These are phyloP conservation scores for Tolypocladium amazonense DNA, from an alignment of 2,329 filamentous ascomycete species.

Conservation along the genomic window DNA sequence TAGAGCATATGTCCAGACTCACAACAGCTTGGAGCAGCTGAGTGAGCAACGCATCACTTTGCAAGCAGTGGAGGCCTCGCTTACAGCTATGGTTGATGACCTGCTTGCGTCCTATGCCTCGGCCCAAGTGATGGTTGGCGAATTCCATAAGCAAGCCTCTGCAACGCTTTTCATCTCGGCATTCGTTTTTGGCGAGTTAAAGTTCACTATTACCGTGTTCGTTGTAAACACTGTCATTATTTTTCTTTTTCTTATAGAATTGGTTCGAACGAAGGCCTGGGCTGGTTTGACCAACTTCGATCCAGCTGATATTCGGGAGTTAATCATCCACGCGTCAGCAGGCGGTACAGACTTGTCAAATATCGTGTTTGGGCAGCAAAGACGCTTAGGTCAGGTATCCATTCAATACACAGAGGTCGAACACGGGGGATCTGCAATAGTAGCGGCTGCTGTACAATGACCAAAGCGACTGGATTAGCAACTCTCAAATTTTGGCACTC, in stretches of 20 bases:
- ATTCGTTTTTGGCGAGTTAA: neutral
- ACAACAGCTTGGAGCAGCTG: neutral
- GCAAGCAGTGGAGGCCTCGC: neutral
- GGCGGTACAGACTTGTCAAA: neutral
- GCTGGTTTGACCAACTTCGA: neutral
- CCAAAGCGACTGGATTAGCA: too few species aligned
- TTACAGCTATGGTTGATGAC: neutral
- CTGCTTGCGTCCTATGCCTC: neutral
- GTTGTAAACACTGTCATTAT: neutral
- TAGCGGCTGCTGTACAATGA: too few species aligned
- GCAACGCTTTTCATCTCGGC: neutral
- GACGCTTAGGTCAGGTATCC: neutral
- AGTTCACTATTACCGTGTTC: neutral
- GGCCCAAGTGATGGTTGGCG: neutral
- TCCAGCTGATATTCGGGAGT: neutral
- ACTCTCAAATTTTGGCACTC: too few species aligned
- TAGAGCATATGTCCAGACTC: neutral
- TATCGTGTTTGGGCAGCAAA: neutral
- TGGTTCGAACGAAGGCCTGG: neutral
- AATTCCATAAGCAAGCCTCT: neutral
- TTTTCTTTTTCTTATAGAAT: neutral
- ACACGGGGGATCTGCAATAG: too few species aligned
- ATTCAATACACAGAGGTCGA: neutral
- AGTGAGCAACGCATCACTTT: neutral
- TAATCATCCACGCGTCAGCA: neutral